Evolutionary conservation across 257 asterid species (phyloP), one percentile per base, ranked within the genome.

Genomic region (Primulina tabacum): DNA sequence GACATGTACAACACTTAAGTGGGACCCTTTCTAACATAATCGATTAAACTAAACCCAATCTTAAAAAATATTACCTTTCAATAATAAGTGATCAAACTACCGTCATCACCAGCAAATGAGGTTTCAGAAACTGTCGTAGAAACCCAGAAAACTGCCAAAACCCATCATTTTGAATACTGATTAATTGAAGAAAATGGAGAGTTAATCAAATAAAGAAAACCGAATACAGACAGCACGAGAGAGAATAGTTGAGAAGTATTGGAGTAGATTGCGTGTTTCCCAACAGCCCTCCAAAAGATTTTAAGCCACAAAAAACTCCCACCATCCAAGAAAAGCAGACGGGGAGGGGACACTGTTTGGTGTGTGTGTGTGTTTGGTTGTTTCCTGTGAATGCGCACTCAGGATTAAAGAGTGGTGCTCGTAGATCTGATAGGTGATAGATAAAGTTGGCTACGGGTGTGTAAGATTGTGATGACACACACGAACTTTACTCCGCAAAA

Each of bases 191-290:
- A 71, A 59, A 71, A 76, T 71, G 73, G 80, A 28, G 69, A 56
- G 53, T 60, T 69, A 62, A 20, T 38, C 3, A 38, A 24, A 38
- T 9, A 2, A 2, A 38, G 10, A 38, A 38, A 38, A 11, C 16
- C 10, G 50, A 38, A 38, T 10, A 38, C 50, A 38, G 16, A 38
- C 50, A 38, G 2, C 50, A 38, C 0, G 10, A 26, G 32, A 60
- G 21, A 43, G 53, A 37, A 30, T 57, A 33, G 26, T 18, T 16
- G 8, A 28, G 10, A 60, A 56, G 32, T 9, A 28, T 17, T 28
- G 12, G 28, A 65, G 66, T 62, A 73, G 65, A 20, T 35, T 16
- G 71, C 60, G 64, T 81, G 88, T 85, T 78, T 77, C 90, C 88
- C 78, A 75, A 78, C 71, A 80, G 78, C 73, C 74, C 52, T 71